Evolutionary conservation across 306 rosid genomes (phyloP), one percentile per base, ranked within the genome.

Genomic region (Lagenaria siceraria): DNA sequence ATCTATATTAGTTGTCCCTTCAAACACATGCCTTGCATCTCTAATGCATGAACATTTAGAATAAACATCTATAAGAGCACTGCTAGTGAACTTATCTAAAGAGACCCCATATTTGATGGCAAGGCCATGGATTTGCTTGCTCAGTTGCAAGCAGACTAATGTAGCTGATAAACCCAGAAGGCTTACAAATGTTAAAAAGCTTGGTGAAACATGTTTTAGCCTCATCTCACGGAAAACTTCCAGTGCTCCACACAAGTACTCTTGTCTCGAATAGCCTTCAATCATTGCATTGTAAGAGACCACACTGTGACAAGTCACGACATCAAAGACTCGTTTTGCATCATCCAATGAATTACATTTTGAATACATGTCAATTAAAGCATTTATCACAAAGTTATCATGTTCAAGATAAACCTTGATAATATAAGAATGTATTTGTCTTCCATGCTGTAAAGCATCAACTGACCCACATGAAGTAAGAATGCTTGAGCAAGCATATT

Each of bases 251-350:
- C 65, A 43, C 80, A 87, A 8, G 82, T 87, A 84, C 59, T 84
- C 86, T 71, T 87, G 89, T 59, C 86, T 85, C 24, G 94, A 86
- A 79, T 90, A 93, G 76, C 98, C 98, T 80, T 93, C 97, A 74
- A 93, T 91, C 92, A 93, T 90, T 74, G 98, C 92, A 86, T 91
- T 93, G 83, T 87, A 93, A 75, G 97, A 91, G 74, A 93, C 90
- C 77, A 83, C 87, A 84, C 78, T 88, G 75, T 66, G 85, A 80
- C 80, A 83, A 80, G 77, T 81, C 85, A 86, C 49, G 49, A 81
- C 83, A 42, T 90, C 81, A 43, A 91, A 93, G 56, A 87, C 84
- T 82, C 77, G 87, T 85, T 96, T 84, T 62, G 96, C 94, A 78
- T 90, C 91, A 59, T 77, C 71, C 83, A 91, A 80, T 46, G 90